Percentiles rank a stretch among this genome's conserved stretches.
phyloP scores from a whole-genome alignment of 805 yeast genomes.

The Deakozyma indianensis region DNA sequence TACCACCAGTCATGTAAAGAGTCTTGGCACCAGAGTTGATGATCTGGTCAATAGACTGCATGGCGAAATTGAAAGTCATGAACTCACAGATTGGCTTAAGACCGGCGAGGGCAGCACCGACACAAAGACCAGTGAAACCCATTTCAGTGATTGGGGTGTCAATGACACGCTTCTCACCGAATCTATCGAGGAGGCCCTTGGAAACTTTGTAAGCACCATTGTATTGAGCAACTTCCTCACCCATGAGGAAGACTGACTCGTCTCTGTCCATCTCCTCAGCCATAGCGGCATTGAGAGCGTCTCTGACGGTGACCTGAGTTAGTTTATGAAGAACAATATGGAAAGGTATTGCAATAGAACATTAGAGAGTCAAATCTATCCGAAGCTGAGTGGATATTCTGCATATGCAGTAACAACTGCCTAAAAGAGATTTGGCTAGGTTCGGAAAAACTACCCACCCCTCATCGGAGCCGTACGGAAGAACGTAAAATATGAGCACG shows the following conservation, averaged over 20 bases:
- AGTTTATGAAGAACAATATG: constrained; percentile 5
- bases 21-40: constrained; percentile 98
- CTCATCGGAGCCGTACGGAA: not conserved
- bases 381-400: not conserved
- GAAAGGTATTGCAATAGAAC: not conserved
- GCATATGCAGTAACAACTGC: not conserved
- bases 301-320: constrained; percentile 73
- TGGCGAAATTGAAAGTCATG: constrained; percentile 98
- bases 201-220: constrained; percentile 98
- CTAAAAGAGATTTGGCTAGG: not conserved
- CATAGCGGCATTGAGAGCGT: constrained; percentile 86
- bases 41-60: constrained; percentile 98
- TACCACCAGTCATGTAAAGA: constrained; percentile 98
- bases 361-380: not conserved
- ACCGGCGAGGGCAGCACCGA: constrained; percentile 93
- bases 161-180: constrained; percentile 83
- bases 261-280: constrained; percentile 97
- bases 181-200: constrained; percentile 86
- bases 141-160: constrained; percentile 99
- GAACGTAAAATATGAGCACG: too few relatives aligned
- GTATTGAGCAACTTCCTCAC: constrained; percentile 99
- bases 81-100: constrained; percentile 95
- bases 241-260: constrained; percentile 86
- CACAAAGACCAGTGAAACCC: constrained; percentile 94
- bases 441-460: not conserved